Percentiles rank a stretch among this genome's conserved stretches.
Conservation (phyloP, 805 yeast genomes). For the Kluyveromyces siamensis region DNA sequence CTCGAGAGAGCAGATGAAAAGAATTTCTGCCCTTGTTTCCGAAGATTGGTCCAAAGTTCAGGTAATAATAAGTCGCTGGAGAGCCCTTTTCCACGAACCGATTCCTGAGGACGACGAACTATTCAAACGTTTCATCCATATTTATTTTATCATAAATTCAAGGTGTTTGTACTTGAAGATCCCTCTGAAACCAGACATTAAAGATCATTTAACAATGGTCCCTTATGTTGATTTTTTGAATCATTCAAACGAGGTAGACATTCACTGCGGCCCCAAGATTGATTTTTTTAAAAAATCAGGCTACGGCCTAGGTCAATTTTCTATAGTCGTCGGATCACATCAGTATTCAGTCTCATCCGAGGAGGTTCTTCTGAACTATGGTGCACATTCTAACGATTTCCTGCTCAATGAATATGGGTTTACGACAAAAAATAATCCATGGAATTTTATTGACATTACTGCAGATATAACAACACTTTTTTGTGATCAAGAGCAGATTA, state of each 20-base stretch:
- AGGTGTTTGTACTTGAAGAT: slow-evolving; percentile 78
- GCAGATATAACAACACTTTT: slow-evolving; percentile 32
- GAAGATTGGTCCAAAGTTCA: slow-evolving; percentile 37
- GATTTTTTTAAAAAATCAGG: slow-evolving; percentile 39
- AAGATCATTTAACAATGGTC: slow-evolving; percentile 78
- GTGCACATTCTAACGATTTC: slow-evolving; percentile 81
- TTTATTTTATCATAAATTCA: slow-evolving; percentile 85
- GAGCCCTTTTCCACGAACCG: slow-evolving; percentile 2
- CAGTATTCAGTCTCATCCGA: slow-evolving; percentile 26
- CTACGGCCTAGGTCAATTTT: slow-evolving; percentile 26
- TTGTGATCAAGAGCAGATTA: slow-evolving; percentile 28
- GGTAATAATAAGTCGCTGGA: slow-evolving; percentile 19
- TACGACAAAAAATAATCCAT: slow-evolving; percentile 43
- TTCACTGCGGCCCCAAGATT: slow-evolving; percentile 45
- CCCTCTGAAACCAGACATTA: slow-evolving; percentile 40
- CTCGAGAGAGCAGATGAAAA: slow-evolving; percentile 31
- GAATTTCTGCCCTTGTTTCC: slow-evolving; percentile 36
- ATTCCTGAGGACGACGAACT: slow-evolving; percentile 4
- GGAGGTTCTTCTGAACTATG: slow-evolving; percentile 70
- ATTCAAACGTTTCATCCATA: slow-evolving; percentile 41
- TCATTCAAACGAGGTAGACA: slow-evolving; percentile 42
- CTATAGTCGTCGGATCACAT: slow-evolving; percentile 19
- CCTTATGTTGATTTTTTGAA: slow-evolving; percentile 87
- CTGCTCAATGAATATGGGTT: slow-evolving; percentile 85
- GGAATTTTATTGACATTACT: slow-evolving; percentile 66